These are phyloP conservation scores for Phytophthora pseudosyringae DNA, from an alignment of 352 stramenopile genomes.

Conservation along the genomic window DNA sequence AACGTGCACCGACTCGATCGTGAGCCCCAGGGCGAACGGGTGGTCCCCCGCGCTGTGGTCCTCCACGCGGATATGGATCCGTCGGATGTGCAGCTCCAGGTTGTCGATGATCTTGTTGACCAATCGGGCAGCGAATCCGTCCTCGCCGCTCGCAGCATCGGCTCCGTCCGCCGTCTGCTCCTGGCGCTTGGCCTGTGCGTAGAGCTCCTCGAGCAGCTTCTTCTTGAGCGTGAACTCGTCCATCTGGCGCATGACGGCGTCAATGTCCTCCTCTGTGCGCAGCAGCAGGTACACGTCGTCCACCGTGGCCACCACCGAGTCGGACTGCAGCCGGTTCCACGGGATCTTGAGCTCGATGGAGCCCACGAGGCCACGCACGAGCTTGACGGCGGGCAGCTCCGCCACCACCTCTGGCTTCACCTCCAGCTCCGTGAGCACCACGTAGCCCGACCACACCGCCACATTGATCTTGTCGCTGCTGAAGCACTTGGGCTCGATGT, in stretches of 20 bases:
- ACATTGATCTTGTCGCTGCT: constrained; percentile 91
- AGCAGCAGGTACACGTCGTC: constrained; percentile 88
- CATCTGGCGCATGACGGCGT: constrained; percentile 75
- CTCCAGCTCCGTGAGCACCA: constrained; percentile 84
- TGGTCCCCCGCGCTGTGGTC: constrained; percentile 82
- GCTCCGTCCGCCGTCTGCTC: constrained; percentile 39
- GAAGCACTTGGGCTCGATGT: constrained; percentile 90
- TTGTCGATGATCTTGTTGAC: constrained; percentile 92
- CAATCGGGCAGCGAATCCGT: constrained; percentile 77
- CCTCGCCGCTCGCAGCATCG: constrained; percentile 33
- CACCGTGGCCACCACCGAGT: constrained; percentile 88
- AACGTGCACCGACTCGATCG: constrained; percentile 83
- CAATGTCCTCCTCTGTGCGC: constrained; percentile 81
- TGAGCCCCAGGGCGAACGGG: constrained; percentile 82
- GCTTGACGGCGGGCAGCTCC: constrained; percentile 61
- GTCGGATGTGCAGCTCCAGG: constrained; percentile 87
- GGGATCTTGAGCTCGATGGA: constrained; percentile 92
- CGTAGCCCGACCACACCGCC: constrained; percentile 86
- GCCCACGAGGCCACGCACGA: constrained; percentile 82
- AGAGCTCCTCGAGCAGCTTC: constrained; percentile 83
- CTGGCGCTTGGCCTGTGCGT: constrained; percentile 69
- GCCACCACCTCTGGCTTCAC: constrained; percentile 79
- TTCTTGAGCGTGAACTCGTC: constrained; percentile 88
- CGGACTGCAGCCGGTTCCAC: constrained; percentile 88
- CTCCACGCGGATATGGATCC: constrained; percentile 86